Conservation (phyloP, 176 grass and related monocot genomes). For the Carex kokanica region DNA sequence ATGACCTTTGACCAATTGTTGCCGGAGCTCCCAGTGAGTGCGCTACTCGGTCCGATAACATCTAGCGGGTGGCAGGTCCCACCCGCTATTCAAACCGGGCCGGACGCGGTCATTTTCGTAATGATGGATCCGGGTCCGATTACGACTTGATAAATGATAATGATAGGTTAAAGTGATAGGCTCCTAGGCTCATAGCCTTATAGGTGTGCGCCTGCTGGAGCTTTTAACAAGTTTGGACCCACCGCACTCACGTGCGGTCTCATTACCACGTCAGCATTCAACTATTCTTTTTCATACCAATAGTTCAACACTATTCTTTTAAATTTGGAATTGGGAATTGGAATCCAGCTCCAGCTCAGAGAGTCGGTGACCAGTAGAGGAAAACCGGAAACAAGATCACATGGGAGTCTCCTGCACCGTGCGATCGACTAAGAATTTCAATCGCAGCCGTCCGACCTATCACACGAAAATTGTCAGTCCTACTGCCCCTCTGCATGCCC, state of each 20-base stretch:
- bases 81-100: conserved; percentile 1
- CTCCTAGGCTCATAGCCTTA: neutral
- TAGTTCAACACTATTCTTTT: neutral
- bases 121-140: conserved; percentile 27
- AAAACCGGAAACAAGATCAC: neutral
- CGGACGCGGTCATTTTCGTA: conserved; percentile 25
- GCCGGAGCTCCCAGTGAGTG: neutral
- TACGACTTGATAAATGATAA: neutral
- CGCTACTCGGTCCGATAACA: neutral
- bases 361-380: neutral
- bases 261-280: conserved; percentile 7
- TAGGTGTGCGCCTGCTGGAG: neutral
- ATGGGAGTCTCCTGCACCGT: neutral
- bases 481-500: neutral
- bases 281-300: neutral
- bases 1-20: conserved; percentile 38
- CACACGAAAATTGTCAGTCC: neutral
- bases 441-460: conserved; percentile 13
- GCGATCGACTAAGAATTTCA: neutral
- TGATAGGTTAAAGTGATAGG: neutral
- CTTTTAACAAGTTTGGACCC: neutral
- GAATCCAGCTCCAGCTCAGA: neutral
- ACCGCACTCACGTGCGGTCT: conserved; percentile 38
- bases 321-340: neutral
- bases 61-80: conserved; percentile 18